These are phyloP conservation scores for Vitis amurensis DNA, from an alignment of 164 flowering plant species.

Conservation along the genomic window DNA sequence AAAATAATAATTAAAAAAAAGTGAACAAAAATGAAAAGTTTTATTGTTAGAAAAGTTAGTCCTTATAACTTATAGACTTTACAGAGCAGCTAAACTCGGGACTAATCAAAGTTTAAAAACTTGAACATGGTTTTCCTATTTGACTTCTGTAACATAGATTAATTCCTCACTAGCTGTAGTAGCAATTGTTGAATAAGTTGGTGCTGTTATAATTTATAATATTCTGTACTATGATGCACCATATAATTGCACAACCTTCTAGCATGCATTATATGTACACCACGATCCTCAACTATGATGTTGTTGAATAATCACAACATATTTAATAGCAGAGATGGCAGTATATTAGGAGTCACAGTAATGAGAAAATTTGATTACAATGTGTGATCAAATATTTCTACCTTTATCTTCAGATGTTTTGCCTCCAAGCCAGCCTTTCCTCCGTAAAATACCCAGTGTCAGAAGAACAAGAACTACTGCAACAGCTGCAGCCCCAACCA, in stretches of 20 bases:
- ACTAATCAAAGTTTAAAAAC: background rate
- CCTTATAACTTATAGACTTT: background rate
- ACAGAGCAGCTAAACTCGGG: background rate
- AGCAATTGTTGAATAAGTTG: background rate
- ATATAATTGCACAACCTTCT: background rate
- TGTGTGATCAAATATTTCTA: conserved; percentile 12
- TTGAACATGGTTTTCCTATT: background rate
- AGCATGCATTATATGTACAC: background rate
- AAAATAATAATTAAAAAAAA: background rate
- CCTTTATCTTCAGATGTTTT: conserved; percentile 49
- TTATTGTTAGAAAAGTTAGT: background rate
- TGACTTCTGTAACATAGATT: too few relatives aligned
- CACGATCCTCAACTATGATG: background rate
- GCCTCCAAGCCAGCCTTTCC: conserved; percentile 56
- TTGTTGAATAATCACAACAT: background rate
- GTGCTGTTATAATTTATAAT: background rate
- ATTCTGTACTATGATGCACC: background rate
- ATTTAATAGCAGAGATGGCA: background rate
- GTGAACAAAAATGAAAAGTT: background rate
- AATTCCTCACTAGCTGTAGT: background rate
- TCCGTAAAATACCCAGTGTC: conserved; percentile 31
- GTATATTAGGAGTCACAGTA: background rate
- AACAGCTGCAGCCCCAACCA: conserved; percentile 36
- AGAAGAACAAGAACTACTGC: conserved; percentile 31
- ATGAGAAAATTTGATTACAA: background rate